These are phyloP conservation scores for Posidonia australis DNA, from an alignment of 106 monocot genomes.

Conservation along the genomic window DNA sequence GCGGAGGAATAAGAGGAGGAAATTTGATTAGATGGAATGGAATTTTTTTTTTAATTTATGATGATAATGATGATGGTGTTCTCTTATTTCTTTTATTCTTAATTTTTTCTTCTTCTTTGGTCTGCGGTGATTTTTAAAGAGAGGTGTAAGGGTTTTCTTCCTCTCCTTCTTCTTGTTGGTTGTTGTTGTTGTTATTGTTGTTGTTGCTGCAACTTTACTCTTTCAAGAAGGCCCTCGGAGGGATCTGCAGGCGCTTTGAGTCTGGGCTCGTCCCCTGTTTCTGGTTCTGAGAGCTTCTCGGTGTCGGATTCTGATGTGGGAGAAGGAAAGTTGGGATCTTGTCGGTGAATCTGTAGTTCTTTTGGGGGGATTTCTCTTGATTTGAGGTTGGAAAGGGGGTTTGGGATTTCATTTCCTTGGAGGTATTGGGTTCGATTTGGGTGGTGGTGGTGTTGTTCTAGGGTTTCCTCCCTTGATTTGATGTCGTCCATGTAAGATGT, in stretches of 20 bases:
- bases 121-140: conserved; percentile 3
- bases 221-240: background rate
- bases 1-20: background rate
- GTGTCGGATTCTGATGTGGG: background rate
- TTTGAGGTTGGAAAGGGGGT: background rate
- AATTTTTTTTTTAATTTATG: background rate
- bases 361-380: background rate
- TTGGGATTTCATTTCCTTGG: background rate
- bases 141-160: conserved; percentile 1
- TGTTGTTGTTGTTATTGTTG: background rate
- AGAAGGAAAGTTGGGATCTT: conserved; percentile 1
- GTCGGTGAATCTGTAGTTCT: background rate
- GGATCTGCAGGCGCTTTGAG: background rate
- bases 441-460: background rate
- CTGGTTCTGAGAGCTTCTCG: background rate
- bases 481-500: conserved; percentile 25
- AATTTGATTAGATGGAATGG: background rate
- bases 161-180: no score
- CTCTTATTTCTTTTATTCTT: background rate
- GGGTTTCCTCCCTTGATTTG: conserved; percentile 1
- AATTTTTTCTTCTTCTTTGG: background rate
- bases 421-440: background rate
- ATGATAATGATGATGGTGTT: background rate
- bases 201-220: conserved; percentile 2
- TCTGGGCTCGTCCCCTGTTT: background rate